Evolutionary conservation across 345 rosid species (phyloP), one percentile per base, ranked within the genome.

Genomic region (Eucalyptus camaldulensis): DNA sequence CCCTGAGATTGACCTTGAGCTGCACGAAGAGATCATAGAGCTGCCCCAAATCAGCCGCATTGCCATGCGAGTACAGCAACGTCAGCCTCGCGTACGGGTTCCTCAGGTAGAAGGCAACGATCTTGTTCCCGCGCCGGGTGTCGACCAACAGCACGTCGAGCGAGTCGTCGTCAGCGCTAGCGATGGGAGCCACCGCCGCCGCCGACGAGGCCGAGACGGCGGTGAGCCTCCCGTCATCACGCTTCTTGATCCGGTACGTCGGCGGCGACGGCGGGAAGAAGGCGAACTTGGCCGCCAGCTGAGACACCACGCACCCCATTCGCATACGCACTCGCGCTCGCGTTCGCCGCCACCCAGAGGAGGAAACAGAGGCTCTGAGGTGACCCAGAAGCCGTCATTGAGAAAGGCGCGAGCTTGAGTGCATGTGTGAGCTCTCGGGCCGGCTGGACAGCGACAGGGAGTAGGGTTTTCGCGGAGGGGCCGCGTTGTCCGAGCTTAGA

Each of bases 31-130:
- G 99, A 92, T 97, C 99, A 85, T 97, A 96, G 90, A 98, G 99
- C 93, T 98, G 99, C 81, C 99, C 99, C 90, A 98, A 96, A 94
- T 98, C 99, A 80, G 99, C 99, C 27, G 99, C 99, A 93, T 98
- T 98, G 80, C 99, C 99, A 91, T 97, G 99, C 14, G 99, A 98
- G 90, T 98, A 98, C 3, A 98, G 95, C 89, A 98, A 91, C 72
- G 99, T 98, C 90, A 98, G 99, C 87, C 98, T 94, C 22, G 99
- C 99, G 91, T 92, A 94, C 2, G 99, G 97, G 92, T 95, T 98
- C 91, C 80, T 96, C 47, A 98, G 88, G 91, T 95, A 98, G 88
- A 98, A 98, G 43, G 98, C 97, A 54, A 95, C 96, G 83, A 98
- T 94, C 96, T 95, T 96, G 94, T 96, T 96, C 22, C 99, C 99